Conservation (phyloP, 768 basidiomycete species). For the Mycena albidolilacea region DNA sequence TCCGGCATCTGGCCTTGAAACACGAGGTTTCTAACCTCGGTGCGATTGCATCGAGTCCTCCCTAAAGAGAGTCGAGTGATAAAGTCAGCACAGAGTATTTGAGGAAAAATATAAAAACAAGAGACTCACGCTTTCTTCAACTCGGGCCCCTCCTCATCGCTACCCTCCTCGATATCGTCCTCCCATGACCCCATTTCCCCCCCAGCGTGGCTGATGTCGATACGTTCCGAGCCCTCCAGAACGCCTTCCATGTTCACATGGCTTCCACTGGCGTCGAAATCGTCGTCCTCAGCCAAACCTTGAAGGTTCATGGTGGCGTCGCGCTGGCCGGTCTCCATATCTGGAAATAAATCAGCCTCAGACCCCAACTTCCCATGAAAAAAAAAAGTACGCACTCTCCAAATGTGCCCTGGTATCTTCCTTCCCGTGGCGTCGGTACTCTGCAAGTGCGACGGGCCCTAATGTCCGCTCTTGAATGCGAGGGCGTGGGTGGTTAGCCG, state of each 20-base stretch:
- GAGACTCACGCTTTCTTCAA: too few relatives aligned
- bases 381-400: background rate
- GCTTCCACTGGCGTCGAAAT: conserved; percentile 1
- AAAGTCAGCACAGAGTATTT: too few relatives aligned
- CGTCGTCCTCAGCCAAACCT: background rate
- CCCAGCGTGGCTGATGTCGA: background rate
- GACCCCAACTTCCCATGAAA: background rate
- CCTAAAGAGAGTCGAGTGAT: too few relatives aligned
- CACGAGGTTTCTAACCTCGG: too few relatives aligned
- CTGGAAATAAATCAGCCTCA: background rate
- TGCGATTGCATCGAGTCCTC: too few relatives aligned
- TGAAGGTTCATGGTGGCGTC: conserved; percentile 4
- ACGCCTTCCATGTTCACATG: background rate
- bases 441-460: background rate
- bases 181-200: too few relatives aligned
- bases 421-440: background rate
- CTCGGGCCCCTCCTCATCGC: background rate
- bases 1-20: too few relatives aligned
- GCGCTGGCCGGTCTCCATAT: conserved; percentile 6
- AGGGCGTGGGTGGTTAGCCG: background rate
- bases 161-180: background rate
- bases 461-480: background rate
- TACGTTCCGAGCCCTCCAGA: conserved; percentile 12
- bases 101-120: too few relatives aligned
- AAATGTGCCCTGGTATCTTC: background rate